These are phyloP conservation scores for Cyberlindnera galapagoensis DNA, from an alignment of 805 yeast species.

Conservation along the genomic window DNA sequence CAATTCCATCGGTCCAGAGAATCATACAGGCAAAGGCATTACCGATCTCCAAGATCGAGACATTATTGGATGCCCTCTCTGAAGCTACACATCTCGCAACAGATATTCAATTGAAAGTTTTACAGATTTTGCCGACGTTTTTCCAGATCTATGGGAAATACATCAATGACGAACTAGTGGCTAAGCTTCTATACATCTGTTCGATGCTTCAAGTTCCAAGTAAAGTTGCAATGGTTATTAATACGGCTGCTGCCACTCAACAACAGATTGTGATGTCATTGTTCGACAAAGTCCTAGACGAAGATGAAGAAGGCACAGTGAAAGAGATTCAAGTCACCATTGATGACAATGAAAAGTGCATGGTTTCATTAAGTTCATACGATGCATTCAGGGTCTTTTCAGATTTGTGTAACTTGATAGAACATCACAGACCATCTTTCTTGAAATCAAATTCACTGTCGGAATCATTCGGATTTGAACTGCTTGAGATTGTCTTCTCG, in stretches of 20 bases:
- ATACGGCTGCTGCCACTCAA: constrained; percentile 89
- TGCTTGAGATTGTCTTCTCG: constrained; percentile 70
- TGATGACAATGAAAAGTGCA: constrained; percentile 37
- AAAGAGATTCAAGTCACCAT: constrained; percentile 32
- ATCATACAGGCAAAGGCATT: constrained; percentile 50
- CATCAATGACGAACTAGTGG: constrained; percentile 49
- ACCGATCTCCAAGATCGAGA: constrained; percentile 44
- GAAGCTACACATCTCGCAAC: constrained; percentile 71
- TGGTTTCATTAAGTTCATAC: constrained; percentile 46
- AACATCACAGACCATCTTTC: constrained; percentile 48
- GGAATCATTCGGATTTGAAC: constrained; percentile 69
- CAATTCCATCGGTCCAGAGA: constrained; percentile 65
- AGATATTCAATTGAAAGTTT: constrained; percentile 79
- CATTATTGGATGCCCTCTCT: constrained; percentile 57
- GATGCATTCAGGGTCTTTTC: constrained; percentile 67
- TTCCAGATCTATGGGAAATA: constrained; percentile 54
- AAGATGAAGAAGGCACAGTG: constrained; percentile 24
- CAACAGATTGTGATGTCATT: constrained; percentile 77
- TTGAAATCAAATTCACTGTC: constrained; percentile 47
- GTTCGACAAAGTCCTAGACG: constrained; percentile 56
- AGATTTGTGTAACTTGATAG: constrained; percentile 67
- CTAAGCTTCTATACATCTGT: constrained; percentile 60
- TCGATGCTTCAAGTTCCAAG: constrained; percentile 63
- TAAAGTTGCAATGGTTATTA: constrained; percentile 69
- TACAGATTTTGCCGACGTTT: constrained; percentile 76